These are phyloP conservation scores for Baorangia bicolor DNA, from an alignment of 768 basidiomycete species.

Conservation along the genomic window DNA sequence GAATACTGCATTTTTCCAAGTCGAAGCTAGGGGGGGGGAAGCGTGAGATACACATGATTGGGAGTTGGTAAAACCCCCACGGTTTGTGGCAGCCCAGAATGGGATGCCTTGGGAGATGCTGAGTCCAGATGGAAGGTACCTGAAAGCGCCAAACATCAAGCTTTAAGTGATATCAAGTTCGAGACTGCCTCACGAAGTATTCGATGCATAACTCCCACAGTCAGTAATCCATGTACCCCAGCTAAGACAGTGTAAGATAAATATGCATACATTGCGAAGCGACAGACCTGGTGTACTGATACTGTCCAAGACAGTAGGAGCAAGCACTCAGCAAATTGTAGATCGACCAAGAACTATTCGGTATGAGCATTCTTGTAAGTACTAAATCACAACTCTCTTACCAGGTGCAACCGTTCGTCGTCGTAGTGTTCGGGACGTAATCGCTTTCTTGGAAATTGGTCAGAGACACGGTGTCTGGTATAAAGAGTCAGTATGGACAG, in stretches of 20 bases:
- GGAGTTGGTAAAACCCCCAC: conserved; percentile 6
- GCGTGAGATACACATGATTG: neutral
- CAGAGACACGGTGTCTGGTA: conserved; percentile 16
- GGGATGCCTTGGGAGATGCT: conserved; percentile 19
- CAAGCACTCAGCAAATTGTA: conserved; percentile 33
- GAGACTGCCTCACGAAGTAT: conserved; percentile 17
- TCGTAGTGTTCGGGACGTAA: conserved; percentile 20
- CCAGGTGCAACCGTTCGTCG: conserved; percentile 25
- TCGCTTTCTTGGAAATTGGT: conserved; percentile 15
- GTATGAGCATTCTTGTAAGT: neutral
- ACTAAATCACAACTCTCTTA: neutral
- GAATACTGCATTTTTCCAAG: conserved; percentile 20
- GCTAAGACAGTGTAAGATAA: conserved; percentile 12
- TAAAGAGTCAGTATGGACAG: neutral
- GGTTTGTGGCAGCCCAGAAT: conserved; percentile 23
- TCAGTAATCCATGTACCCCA: conserved; percentile 20
- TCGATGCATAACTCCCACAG: conserved; percentile 18
- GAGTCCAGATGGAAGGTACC: conserved; percentile 24
- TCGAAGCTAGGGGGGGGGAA: conserved; percentile 12
- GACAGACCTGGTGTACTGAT: conserved; percentile 15
- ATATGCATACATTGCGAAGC: neutral
- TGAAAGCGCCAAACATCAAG: neutral
- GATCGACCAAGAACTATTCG: conserved; percentile 28
- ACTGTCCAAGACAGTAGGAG: conserved; percentile 13
- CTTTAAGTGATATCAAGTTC: neutral